Percentiles rank a stretch among this genome's conserved stretches.
phyloP scores from a whole-genome alignment of 177 flowering plant genomes.

The Vitis hybrid region DNA sequence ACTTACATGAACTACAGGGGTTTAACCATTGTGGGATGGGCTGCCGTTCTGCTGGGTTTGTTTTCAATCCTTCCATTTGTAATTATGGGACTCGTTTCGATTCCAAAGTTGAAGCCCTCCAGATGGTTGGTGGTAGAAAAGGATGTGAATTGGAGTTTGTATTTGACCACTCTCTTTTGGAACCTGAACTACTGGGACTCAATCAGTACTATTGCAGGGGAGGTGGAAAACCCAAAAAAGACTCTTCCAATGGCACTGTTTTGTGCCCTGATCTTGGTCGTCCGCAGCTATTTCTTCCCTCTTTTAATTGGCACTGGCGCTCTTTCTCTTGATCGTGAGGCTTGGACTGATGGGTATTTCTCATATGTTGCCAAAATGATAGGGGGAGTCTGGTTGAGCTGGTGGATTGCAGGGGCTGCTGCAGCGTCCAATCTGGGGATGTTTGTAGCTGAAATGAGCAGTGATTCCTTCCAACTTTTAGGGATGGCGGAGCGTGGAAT shows the following conservation, averaged over 20 bases:
- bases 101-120: conserved; percentile 13
- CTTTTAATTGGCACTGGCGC: conserved; percentile 12
- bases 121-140: conserved; percentile 20
- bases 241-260: conserved; percentile 12
- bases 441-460: conserved; percentile 11
- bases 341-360: conserved; percentile 9
- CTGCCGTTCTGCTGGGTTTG: conserved; percentile 14
- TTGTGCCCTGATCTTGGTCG: conserved; percentile 17
- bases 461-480: too few species aligned
- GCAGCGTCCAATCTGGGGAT: conserved; percentile 21
- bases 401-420: conserved; percentile 21
- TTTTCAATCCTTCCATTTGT: conserved; percentile 21
- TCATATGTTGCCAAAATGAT: conserved; percentile 14
- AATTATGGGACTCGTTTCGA: conserved; percentile 18
- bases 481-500: too few species aligned
- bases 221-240: conserved; percentile 7
- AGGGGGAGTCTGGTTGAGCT: conserved; percentile 18
- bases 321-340: conserved; percentile 6
- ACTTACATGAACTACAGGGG: conserved; percentile 3
- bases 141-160: conserved; percentile 18
- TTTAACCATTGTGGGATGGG: not conserved
- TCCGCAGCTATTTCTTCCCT: conserved; percentile 9
- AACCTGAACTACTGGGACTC: conserved; percentile 24
- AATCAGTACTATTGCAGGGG: conserved; percentile 15
- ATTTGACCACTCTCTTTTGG: conserved; percentile 21